These are phyloP conservation scores for Aspergillus versicolor DNA, from an alignment of 2,329 filamentous ascomycete species.

Conservation along the genomic window DNA sequence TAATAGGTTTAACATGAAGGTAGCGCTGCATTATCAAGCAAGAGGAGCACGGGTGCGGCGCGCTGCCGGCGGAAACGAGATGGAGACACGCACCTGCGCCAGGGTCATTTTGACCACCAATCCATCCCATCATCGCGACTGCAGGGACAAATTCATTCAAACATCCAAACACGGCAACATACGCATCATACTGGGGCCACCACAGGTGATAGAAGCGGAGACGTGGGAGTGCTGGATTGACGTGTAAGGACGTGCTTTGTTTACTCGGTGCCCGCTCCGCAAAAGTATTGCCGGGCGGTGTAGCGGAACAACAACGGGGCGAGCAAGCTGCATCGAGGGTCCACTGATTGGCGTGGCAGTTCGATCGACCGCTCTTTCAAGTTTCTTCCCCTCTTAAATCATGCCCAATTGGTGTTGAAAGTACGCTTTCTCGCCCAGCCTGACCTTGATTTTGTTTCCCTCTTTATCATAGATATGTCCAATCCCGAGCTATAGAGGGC, in stretches of 20 bases:
- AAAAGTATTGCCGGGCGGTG: slow-evolving; percentile 20
- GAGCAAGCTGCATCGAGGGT: background rate
- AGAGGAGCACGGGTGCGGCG: background rate
- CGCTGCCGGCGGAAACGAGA: slow-evolving; percentile 13
- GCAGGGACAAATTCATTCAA: slow-evolving; percentile 14
- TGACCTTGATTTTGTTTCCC: slow-evolving; percentile 3
- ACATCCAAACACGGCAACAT: slow-evolving; percentile 13
- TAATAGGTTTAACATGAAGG: slow-evolving; percentile 3
- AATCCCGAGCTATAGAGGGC: slow-evolving; percentile 35
- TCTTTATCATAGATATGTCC: slow-evolving; percentile 26
- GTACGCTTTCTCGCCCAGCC: slow-evolving; percentile 8
- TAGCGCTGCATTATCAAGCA: slow-evolving; percentile 13
- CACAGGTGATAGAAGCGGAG: slow-evolving; percentile 16
- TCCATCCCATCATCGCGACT: slow-evolving; percentile 36
- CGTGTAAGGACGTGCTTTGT: slow-evolving; percentile 34
- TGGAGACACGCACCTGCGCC: slow-evolving; percentile 28
- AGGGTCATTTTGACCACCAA: slow-evolving; percentile 30
- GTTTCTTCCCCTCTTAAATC: slow-evolving; percentile 2
- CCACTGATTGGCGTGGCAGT: slow-evolving; percentile 1
- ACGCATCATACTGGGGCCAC: slow-evolving; percentile 18
- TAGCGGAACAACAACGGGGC: slow-evolving; percentile 24
- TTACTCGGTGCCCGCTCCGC: slow-evolving; percentile 23
- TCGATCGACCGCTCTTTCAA: slow-evolving; percentile 20
- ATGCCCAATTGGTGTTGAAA: slow-evolving; percentile 10
- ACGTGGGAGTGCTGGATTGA: slow-evolving; percentile 19